Percentiles rank a stretch among this genome's conserved stretches.
These are phyloP conservation scores for Termitomyces sp. DNA, from an alignment of 768 basidiomycete species.

Conservation along the genomic window DNA sequence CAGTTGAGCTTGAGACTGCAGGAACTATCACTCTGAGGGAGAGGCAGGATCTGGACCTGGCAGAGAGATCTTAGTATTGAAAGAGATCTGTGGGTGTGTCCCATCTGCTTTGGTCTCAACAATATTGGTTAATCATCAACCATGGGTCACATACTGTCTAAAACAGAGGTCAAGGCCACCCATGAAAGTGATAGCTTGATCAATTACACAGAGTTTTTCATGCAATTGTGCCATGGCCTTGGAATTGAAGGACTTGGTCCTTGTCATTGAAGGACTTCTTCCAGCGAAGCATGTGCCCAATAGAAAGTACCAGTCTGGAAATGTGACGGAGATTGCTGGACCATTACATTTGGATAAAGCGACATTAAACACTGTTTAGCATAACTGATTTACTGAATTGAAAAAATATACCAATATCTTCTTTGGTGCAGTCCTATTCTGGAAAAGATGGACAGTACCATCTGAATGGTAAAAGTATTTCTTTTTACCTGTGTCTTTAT, in stretches of 20 bases:
- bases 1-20: background rate
- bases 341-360: constrained; percentile 89
- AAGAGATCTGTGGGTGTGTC: constrained; percentile 67
- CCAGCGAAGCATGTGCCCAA: constrained; percentile 99
- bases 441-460: no score
- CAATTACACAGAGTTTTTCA: constrained; percentile 96
- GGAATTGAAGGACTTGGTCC: constrained; percentile 37
- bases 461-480: no score
- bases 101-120: constrained; percentile 51
- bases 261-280: no score
- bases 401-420: no score
- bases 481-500: no score
- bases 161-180: constrained; percentile 95
- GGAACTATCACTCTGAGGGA: background rate
- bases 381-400: constrained; percentile 46
- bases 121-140: background rate
- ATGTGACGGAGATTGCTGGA: constrained; percentile 96
- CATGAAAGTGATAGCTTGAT: constrained; percentile 97
- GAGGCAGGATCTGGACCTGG: constrained; percentile 6
- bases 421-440: no score
- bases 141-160: constrained; percentile 48
- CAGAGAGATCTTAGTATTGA: no score
- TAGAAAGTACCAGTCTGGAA: constrained; percentile 97
- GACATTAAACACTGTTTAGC: constrained; percentile 76
- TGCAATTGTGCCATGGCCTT: no score